These are phyloP conservation scores for Trametes meyenii DNA, from an alignment of 768 basidiomycete species.

Conservation along the genomic window DNA sequence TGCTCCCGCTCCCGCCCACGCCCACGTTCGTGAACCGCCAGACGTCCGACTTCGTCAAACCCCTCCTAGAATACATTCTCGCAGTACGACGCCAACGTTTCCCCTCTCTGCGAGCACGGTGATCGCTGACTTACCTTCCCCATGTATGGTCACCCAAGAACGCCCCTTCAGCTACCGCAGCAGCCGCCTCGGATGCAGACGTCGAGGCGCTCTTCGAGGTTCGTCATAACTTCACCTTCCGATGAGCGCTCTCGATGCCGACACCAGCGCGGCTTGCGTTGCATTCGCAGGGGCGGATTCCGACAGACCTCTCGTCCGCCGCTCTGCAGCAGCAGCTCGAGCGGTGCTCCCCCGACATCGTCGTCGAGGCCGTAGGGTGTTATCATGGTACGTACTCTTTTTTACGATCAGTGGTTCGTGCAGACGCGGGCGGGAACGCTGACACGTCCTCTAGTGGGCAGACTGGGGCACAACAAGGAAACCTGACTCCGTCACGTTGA, in stretches of 20 bases:
- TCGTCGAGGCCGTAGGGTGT: background rate
- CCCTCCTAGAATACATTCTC: background rate
- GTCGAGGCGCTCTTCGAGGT: background rate
- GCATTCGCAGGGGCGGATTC: too few relatives aligned
- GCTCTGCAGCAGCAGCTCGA: background rate
- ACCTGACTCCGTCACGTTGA: too few relatives aligned
- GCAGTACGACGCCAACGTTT: background rate
- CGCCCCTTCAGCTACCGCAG: background rate
- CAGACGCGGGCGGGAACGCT: too few relatives aligned
- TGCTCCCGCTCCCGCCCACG: background rate
- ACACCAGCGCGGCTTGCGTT: too few relatives aligned
- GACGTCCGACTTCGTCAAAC: background rate
- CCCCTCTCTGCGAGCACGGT: background rate
- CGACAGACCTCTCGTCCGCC: too few relatives aligned
- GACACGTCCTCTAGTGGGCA: too few relatives aligned
- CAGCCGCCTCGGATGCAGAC: background rate
- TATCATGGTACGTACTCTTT: background rate
- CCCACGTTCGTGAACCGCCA: background rate
- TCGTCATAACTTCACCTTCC: too few relatives aligned
- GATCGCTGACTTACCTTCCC: background rate
- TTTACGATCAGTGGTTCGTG: too few relatives aligned
- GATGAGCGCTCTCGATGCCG: background rate
- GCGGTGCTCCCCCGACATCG: background rate
- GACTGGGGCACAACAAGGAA: too few relatives aligned
- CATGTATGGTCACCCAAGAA: background rate